Base-by-base conservation (phyloP, 345 rosid genomes). In the Melaleuca alternifolia region DNA sequence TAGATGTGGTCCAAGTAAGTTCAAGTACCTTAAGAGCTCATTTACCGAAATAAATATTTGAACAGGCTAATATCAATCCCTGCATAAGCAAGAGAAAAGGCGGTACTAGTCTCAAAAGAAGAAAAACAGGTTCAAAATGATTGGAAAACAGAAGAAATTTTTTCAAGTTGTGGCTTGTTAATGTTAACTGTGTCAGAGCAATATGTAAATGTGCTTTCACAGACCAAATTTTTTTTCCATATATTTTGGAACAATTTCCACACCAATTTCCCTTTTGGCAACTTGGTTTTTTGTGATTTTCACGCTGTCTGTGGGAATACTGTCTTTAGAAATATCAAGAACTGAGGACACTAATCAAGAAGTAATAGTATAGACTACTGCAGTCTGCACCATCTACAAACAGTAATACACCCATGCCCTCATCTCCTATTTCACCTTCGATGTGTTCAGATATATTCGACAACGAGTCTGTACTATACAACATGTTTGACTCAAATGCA, bases 51-150 rank as follows among this genome's bases (percentile, higher is more conserved):
- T n/a, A n/a, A n/a, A n/a, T n/a, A n/a, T n/a, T n/a, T n/a, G n/a
- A n/a, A n/a, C n/a, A 91, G 65, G 26, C 59, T 61, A 28, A 61
- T 11, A 21, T 86, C 52, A 51, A 90, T 26, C 37, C 90, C 94
- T 91, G 93, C 89, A 90, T 15, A 77, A 79, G 76, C 23, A 61
- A 28, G 9, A 61, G 84, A 26, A 57, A 10, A 6, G 57, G 11
- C 50, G 11, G 77, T 37, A 44, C 44, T 54, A 41, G 21, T 5
- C 79, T 71, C 79, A 33, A 71, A 28, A 61, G 21, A 71, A 81
- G 21, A 52, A 48, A 82, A n/a, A n/a, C n/a, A n/a, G 30, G 5
- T 62, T 62, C 76, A 30, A 30, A 14, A 30, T 62, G 21, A 62
- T 41, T 62, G 6, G 41, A 62, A 30, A 10, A 62, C 11, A 30